These are phyloP conservation scores for Penicillium sp. DNA, from an alignment of 2,329 filamentous ascomycete genomes.

Conservation along the genomic window DNA sequence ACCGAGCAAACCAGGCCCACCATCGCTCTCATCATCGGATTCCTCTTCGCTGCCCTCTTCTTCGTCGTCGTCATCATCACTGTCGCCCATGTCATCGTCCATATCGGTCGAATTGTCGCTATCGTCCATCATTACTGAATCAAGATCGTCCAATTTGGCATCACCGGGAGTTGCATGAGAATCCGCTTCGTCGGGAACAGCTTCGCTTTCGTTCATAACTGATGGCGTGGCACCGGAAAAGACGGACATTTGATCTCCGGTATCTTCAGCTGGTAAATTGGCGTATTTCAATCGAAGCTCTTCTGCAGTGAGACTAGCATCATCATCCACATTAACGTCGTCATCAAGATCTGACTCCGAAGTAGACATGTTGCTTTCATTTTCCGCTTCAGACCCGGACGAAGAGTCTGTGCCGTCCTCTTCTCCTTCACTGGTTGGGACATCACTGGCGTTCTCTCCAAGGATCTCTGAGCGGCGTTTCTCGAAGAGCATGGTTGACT, in stretches of 20 bases:
- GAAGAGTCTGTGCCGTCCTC: constrained; percentile 31
- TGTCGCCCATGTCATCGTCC: constrained; percentile 54
- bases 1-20: constrained; percentile 49
- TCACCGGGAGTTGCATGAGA: constrained; percentile 29
- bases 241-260: constrained; percentile 29
- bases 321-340: constrained; percentile 44
- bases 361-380: constrained; percentile 56
- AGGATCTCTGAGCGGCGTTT: constrained; percentile 48
- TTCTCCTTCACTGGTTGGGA: constrained; percentile 65
- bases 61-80: constrained; percentile 53
- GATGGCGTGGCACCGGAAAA: constrained; percentile 26
- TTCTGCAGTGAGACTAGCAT: constrained; percentile 52
- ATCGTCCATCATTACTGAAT: constrained; percentile 50
- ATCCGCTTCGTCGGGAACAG: constrained; percentile 25
- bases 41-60: constrained; percentile 59
- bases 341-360: constrained; percentile 49
- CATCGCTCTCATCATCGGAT: constrained; percentile 34
- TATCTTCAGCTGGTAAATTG: constrained; percentile 36
- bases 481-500: constrained; percentile 55
- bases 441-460: constrained; percentile 66
- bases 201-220: constrained; percentile 23
- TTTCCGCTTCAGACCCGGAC: constrained; percentile 66
- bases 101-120: constrained; percentile 54
- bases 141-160: constrained; percentile 48
- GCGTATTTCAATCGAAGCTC: constrained; percentile 54